Evolutionary conservation across 495 filamentous ascomycete species (phyloP).

Genomic region (Hypoxylon rickii): DNA sequence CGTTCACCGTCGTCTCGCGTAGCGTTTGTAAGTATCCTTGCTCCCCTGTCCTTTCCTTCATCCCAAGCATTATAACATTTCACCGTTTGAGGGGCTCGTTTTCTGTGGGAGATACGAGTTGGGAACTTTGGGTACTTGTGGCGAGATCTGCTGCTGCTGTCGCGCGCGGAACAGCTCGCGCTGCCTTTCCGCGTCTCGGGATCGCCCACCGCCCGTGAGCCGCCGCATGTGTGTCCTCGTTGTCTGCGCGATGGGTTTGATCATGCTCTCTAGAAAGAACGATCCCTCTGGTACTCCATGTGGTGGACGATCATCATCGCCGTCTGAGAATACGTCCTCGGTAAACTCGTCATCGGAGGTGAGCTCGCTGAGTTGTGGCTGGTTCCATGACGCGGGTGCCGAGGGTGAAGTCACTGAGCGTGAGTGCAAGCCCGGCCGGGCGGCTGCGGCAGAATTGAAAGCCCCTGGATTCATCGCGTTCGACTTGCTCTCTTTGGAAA

Average conservation of each 20-base stretch:
- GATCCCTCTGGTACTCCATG: slow-evolving; percentile 52
- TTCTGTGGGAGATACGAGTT: slow-evolving; percentile 38
- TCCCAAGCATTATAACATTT: slow-evolving; percentile 22
- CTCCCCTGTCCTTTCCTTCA: not conserved
- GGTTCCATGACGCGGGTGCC: slow-evolving; percentile 58
- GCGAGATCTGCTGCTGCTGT: slow-evolving; percentile 42
- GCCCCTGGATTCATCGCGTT: slow-evolving; percentile 68
- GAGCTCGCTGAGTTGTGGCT: slow-evolving; percentile 58
- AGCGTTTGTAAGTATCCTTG: too few relatives aligned
- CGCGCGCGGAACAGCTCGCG: slow-evolving; percentile 59
- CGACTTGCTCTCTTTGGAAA: slow-evolving; percentile 53
- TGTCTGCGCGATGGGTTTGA: slow-evolving; percentile 57
- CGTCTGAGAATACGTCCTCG: slow-evolving; percentile 58
- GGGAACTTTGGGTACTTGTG: slow-evolving; percentile 69
- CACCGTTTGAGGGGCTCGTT: slow-evolving; percentile 18
- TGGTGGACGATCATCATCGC: slow-evolving; percentile 52
- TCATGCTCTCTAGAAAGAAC: slow-evolving; percentile 71
- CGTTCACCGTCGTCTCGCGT: too few relatives aligned
- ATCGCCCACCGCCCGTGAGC: slow-evolving; percentile 62
- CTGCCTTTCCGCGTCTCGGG: slow-evolving; percentile 64
- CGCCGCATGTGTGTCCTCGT: slow-evolving; percentile 67
- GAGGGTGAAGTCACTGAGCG: slow-evolving; percentile 75
- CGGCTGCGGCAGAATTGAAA: slow-evolving; percentile 44
- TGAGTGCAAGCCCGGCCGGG: slow-evolving; percentile 64
- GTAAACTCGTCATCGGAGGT: slow-evolving; percentile 57